phyloP scores from a whole-genome alignment of 805 yeast species.

The Blastobotrys robertii region DNA sequence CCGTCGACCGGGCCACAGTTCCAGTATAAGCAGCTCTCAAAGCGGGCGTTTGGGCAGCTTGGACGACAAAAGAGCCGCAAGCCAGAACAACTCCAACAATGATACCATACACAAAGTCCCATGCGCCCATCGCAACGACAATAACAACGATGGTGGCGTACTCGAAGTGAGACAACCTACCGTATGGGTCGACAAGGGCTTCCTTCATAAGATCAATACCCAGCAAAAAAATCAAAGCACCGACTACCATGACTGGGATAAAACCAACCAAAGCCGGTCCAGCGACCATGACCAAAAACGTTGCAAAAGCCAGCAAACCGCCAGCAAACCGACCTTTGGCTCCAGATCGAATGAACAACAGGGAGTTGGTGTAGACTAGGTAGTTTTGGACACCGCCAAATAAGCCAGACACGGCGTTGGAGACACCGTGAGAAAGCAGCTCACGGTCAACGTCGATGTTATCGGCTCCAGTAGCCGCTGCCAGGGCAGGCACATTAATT shows the following conservation, averaged over 20 bases:
- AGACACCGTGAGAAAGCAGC: constrained; percentile 87
- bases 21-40: constrained; percentile 80
- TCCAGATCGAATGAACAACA: constrained; percentile 86
- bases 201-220: constrained; percentile 88
- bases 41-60: constrained; percentile 76
- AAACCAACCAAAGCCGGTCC: constrained; percentile 92
- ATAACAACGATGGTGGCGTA: constrained; percentile 76
- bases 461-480: constrained; percentile 77
- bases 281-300: constrained; percentile 67
- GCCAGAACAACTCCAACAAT: constrained; percentile 85
- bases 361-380: constrained; percentile 87
- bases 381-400: constrained; percentile 89
- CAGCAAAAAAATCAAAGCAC: constrained; percentile 76
- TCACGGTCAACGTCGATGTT: constrained; percentile 83
- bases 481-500: constrained; percentile 93
- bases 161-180: constrained; percentile 65
- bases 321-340: constrained; percentile 89
- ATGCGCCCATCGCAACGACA: constrained; percentile 89
- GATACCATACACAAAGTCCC: constrained; percentile 91
- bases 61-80: constrained; percentile 89
- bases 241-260: constrained; percentile 94
- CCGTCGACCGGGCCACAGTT: constrained; percentile 81
- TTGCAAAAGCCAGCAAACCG: constrained; percentile 73
- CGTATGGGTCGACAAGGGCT: constrained; percentile 76
- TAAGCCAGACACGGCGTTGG: constrained; percentile 76